A percentile compares a stretch with the other conserved stretches of the same genome.
Conservation (phyloP, 306 rosid species). For the Arachis stenosperma region DNA sequence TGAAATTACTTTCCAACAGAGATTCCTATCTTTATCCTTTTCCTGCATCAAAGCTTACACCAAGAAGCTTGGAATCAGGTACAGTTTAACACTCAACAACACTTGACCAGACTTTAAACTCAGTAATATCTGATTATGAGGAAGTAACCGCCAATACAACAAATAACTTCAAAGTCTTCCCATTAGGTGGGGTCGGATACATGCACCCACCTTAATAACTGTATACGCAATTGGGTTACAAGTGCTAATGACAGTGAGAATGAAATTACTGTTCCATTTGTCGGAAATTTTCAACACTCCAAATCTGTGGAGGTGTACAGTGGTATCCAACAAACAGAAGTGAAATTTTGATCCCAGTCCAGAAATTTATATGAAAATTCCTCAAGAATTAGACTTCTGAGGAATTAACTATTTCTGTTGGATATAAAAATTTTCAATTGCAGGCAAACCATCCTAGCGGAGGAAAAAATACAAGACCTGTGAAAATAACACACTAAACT, state of each 20-base stretch:
- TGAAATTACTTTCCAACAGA: not conserved
- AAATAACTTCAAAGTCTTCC: too few species aligned
- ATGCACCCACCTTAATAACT: too few species aligned
- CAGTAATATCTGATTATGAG: slow-evolving; percentile 17
- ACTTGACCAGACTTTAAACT: not conserved
- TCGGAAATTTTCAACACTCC: slow-evolving; percentile 27
- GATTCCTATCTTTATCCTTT: slow-evolving; percentile 14
- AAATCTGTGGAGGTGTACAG: not conserved
- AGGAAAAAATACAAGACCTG: not conserved
- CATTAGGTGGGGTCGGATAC: too few species aligned
- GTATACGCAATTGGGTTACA: not conserved
- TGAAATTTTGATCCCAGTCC: not conserved
- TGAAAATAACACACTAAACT: not conserved
- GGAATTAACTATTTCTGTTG: not conserved
- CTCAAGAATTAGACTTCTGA: slow-evolving; percentile 15
- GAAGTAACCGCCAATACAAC: not conserved
- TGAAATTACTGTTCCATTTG: not conserved
- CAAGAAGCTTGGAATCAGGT: not conserved
- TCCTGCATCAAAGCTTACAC: not conserved
- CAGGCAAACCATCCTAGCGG: not conserved
- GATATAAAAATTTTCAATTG: not conserved
- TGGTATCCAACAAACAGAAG: not conserved
- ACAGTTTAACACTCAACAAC: not conserved
- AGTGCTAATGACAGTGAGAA: slow-evolving; percentile 6
- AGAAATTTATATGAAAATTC: not conserved